Evolutionary conservation across 208 protist species (phyloP), one percentile per base, ranked within the genome.

Genomic region (Leishmania guyanensis): DNA sequence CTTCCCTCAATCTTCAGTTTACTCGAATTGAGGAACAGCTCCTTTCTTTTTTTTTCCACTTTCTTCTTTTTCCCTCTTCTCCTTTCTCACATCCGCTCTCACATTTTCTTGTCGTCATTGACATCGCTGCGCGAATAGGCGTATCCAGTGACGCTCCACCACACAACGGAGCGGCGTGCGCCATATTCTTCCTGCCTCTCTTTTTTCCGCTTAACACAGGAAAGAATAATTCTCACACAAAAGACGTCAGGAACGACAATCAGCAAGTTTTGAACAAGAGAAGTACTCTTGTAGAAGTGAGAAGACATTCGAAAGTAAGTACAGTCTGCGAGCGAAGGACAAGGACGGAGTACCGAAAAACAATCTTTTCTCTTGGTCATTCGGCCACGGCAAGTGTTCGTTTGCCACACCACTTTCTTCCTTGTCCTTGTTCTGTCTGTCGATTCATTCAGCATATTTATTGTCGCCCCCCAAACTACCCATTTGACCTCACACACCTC

Each of bases 61-160:
- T n/a, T 75, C 10, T 56, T 50, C 39, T 56, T 17, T 48, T 56
- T 33, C 70, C 50, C 26, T 46, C 72, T 62, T 48, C 33, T 33
- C 72, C 5, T 62, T 60, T 43, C 51, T 64, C 14, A 39, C 72
- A 62, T 62, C 17, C 5, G 50, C 51, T 46, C 33, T 53, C 48
- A 26, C 72, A 33, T 76, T 46, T 26, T 43, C 50, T 56, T 16
- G 60, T 53, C 26, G n/a, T 17, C 17, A 33, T 76, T 46, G 72
- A 43, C 72, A 58, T 39, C 46, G 26, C 33, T 16, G 72, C 48
- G 70, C 70, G 70, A 75, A 75, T 75, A 75, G 70, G 56, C 46
- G 48, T 48, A 75, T 33, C n/a, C 70, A 39, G 48, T 56, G 70
- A 56, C 14, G 56, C 33, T 48, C 20, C 29, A 64, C 50, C 60